Base-by-base conservation (phyloP, 1,284 basidiomycete species). In the Ustilago bromivora region DNA sequence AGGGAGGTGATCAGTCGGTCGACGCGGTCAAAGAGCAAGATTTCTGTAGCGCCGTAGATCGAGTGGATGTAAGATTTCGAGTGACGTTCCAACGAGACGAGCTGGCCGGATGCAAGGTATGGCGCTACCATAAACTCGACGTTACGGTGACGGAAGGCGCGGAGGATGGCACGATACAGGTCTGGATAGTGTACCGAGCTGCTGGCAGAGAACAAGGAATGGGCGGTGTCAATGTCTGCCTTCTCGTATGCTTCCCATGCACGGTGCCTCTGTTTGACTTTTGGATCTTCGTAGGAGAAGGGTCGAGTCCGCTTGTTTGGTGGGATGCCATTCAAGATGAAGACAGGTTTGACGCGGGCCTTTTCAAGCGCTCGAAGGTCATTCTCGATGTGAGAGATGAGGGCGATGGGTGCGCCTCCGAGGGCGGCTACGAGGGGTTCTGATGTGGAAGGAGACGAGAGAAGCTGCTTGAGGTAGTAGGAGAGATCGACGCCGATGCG, bases 61-160 rank as follows among this genome's bases (percentile, higher is more conserved):
- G 96, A 92, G 86, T 99, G 95, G 73, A 98, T 93, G 88, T 98
- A 99, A 5, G 92, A 90, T 87, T 97, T 97, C 31, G 91, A 89
- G 88, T 99, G 96, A 66, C 94, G 92, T 87, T 96, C 92, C 51
- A 99, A 91, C 87, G 98, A 98, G 76, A 96, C 93, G 83, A 97
- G 89, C 93, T 96, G 85, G 51, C 95, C 94, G 90, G 93, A 94
- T 49, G 95, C 92, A 57, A 95, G 89, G 87, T 99, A 99, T 10
- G 96, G 96, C 43, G 97, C 96, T 73, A 98, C 91, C 54, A 99
- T 89, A 86, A 96, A 98, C 88, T 99, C 96, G 76, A 98, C 95
- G 82, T 95, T 94, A 51, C 96, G 90, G 87, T 98, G 94, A 86
- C 95, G 92, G 87, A 99, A 97, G 71, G 96, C 93, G 66, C 96